Percentiles rank a stretch among this genome's conserved stretches.
phyloP scores from a whole-genome alignment of 2,329 filamentous ascomycete genomes.

The Aureobasidium musti region DNA sequence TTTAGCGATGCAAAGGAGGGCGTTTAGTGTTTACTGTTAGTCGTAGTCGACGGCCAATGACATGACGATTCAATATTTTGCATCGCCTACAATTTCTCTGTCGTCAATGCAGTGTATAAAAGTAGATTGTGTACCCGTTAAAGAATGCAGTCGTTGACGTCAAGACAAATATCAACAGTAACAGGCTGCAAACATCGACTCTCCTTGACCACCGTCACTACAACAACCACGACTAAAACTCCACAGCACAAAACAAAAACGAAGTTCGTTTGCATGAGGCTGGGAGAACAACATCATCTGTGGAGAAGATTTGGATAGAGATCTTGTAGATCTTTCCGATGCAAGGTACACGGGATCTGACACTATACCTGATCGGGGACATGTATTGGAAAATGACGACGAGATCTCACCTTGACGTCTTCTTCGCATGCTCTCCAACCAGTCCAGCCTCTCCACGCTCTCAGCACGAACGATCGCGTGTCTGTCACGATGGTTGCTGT shows the following conservation, averaged over 20 bases:
- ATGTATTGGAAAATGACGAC: constrained; percentile 19
- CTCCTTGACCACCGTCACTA: neutral
- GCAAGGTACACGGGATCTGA: constrained; percentile 20
- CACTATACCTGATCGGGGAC: constrained; percentile 4
- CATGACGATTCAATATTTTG: neutral
- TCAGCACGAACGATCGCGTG: constrained; percentile 12
- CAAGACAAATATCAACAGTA: neutral
- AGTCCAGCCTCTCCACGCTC: neutral
- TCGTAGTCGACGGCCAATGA: constrained; percentile 12
- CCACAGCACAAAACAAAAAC: neutral
- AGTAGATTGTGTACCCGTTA: neutral
- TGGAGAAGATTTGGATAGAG: constrained; percentile 13
- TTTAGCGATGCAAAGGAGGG: constrained; percentile 6
- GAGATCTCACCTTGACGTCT: neutral
- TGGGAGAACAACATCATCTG: constrained; percentile 13
- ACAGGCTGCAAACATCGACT: neutral
- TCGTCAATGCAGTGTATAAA: neutral
- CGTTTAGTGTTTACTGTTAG: neutral
- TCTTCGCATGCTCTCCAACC: neutral
- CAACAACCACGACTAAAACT: constrained; percentile 7
- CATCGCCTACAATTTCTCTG: neutral
- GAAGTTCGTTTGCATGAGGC: neutral
- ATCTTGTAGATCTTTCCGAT: constrained; percentile 10
- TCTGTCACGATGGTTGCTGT: constrained; percentile 3
- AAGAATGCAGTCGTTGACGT: neutral